Evolutionary conservation across 176 grass and related monocot genomes (phyloP), one percentile per base, ranked within the genome.

Genomic region (Otatea glauca): DNA sequence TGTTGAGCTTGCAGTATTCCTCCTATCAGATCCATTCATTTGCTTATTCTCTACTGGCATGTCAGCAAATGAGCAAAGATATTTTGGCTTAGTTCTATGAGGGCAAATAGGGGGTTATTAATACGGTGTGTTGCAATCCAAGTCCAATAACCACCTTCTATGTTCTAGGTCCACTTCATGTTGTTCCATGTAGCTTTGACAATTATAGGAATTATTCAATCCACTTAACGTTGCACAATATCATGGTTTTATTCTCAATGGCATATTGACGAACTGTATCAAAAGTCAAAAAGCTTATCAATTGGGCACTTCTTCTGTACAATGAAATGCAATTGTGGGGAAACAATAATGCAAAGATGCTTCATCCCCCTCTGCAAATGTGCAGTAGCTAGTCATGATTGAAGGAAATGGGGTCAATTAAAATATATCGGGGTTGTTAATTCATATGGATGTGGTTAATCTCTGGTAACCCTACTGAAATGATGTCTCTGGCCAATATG

Each of bases 101-200:
- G 23, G 43, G 47, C 3, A 55, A 66, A 72, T n/a, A 65, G 18
- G 47, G 12, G 15, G 27, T 25, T 12, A 6, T 80, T 51, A 24
- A 20, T 48, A 67, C 21, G 39, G 0, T 47, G 54, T 63, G 68
- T 24, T 73, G 6, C 17, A 63, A 72, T 53, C 50, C 0, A 0
- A 34, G n/a, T 12, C 21, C 29, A 44, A 12, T 58, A 47, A 62
- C 53, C 25, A 15, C 53, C 9, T 32, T 72, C 38, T 77, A 42
- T 37, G 68, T 45, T 72, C 37, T 61, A 63, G 47, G 68, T 80
- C 1, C 32, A 53, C 17, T 80, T 32, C 61, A 55, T 62, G 64
- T 64, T 86, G 53, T 60, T 77, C 21, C 55, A 63, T 71, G 24
- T 13, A 82, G 68, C 41, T 62, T 70, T 3, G 43, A 1, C 41